A percentile compares a stretch with the other conserved stretches of the same genome.
phyloP scores from a whole-genome alignment of 2,329 filamentous ascomycete species.

The Diaporthe ampelina region DNA sequence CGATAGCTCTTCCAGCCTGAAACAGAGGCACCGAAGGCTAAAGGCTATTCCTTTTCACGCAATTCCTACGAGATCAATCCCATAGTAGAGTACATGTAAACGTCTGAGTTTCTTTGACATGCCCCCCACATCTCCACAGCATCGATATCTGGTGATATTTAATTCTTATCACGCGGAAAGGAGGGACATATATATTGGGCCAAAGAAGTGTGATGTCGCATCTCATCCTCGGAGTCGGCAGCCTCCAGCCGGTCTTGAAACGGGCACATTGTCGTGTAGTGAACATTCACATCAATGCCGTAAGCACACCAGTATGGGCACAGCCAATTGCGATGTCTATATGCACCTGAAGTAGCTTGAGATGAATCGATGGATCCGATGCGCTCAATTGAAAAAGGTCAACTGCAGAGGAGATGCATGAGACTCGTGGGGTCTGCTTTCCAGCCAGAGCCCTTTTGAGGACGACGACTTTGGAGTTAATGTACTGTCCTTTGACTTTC shows the following conservation, averaged over 20 bases:
- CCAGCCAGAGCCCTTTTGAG: no score
- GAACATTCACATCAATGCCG: not conserved
- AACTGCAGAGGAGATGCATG: not conserved
- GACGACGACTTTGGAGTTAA: not conserved
- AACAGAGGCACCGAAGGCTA: not conserved
- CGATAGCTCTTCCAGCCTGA: conserved; percentile 12
- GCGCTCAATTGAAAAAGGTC: no score
- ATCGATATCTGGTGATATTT: not conserved
- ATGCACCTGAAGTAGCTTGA: not conserved
- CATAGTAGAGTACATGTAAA: not conserved
- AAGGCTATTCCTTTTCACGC: conserved; percentile 17
- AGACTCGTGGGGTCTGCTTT: not conserved
- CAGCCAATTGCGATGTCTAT: not conserved
- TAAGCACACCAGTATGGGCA: not conserved
- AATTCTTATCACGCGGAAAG: not conserved
- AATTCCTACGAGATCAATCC: conserved; percentile 8
- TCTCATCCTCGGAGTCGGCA: not conserved
- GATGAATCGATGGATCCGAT: not conserved
- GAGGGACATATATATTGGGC: not conserved
- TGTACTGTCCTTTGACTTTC: not conserved
- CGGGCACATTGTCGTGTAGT: not conserved
- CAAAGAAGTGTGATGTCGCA: not conserved
- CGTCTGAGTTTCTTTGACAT: not conserved
- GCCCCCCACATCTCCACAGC: no score
- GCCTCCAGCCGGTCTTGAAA: not conserved